Evolutionary conservation across 768 basidiomycete genomes (phyloP).

Genomic region (Macrocybe gigantea): DNA sequence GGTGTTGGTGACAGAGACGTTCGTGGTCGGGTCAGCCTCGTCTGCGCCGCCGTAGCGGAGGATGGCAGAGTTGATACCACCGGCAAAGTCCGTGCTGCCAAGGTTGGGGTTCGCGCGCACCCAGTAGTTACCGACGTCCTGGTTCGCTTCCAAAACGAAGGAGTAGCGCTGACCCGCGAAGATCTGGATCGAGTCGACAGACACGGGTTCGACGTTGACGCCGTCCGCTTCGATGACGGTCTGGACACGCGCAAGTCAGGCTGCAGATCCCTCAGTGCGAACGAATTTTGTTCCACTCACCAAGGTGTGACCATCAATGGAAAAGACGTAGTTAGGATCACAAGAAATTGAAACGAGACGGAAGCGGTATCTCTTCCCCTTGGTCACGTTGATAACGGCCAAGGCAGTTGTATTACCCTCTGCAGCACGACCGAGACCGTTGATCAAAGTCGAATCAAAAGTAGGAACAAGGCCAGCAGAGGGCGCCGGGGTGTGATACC

Average conservation of each 20-base stretch:
- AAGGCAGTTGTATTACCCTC: conserved; percentile 27
- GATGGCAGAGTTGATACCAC: conserved; percentile 17
- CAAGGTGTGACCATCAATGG: conserved; percentile 28
- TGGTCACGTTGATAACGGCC: conserved; percentile 31
- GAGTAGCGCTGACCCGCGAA: conserved; percentile 40
- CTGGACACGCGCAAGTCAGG: background rate
- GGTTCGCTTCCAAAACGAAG: conserved; percentile 35
- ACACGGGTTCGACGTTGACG: conserved; percentile 15
- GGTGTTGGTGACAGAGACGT: conserved; percentile 2
- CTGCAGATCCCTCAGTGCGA: too few relatives aligned
- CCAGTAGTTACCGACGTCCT: conserved; percentile 47
- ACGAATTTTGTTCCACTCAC: conserved; percentile 7
- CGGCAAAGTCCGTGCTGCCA: background rate
- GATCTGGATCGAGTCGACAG: conserved; percentile 35
- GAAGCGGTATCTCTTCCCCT: conserved; percentile 42
- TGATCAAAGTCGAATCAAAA: conserved; percentile 33
- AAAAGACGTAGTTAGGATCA: conserved; percentile 34
- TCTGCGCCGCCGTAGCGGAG: conserved; percentile 32
- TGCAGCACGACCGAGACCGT: conserved; percentile 35
- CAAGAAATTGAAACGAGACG: conserved; percentile 42
- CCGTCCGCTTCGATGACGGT: conserved; percentile 38
- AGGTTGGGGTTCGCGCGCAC: conserved; percentile 28
- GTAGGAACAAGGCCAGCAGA: conserved; percentile 5
- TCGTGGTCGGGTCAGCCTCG: conserved; percentile 25
- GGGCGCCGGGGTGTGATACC: conserved; percentile 19